Percentiles rank a stretch among this genome's conserved stretches.
phyloP scores from a whole-genome alignment of 2,329 filamentous ascomycete species.

The Colletotrichum godetiae region DNA sequence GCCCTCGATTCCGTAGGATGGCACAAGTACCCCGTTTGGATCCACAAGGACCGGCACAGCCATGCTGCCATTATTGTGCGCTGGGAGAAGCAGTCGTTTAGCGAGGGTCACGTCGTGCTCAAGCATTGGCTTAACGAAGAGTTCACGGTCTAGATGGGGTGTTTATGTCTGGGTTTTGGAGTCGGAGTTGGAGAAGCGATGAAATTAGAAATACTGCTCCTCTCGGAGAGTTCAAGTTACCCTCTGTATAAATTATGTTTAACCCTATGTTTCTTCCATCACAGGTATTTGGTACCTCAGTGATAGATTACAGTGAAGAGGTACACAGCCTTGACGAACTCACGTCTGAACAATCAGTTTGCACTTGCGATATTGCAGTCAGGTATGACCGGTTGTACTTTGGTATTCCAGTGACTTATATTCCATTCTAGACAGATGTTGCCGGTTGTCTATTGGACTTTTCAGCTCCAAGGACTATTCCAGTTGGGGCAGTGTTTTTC shows the following conservation, averaged over 20 bases:
- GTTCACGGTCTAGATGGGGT: slow-evolving; percentile 67
- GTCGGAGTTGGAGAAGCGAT: slow-evolving; percentile 19
- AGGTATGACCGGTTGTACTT: too few relatives aligned
- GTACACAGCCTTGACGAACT: too few relatives aligned
- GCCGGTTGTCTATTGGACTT: too few relatives aligned
- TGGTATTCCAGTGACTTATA: too few relatives aligned
- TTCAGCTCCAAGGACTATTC: too few relatives aligned
- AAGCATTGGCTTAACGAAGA: slow-evolving; percentile 83
- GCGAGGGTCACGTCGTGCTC: slow-evolving; percentile 82
- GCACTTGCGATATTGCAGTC: too few relatives aligned
- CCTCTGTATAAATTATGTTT: not conserved
- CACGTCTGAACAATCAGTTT: not conserved
- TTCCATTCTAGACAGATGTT: not conserved
- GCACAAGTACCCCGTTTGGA: slow-evolving; percentile 77
- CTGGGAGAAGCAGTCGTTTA: slow-evolving; percentile 72
- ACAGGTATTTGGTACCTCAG: not conserved
- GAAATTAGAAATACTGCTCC: slow-evolving; percentile 4
- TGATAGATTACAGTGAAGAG: not conserved
- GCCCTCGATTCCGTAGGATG: slow-evolving; percentile 75
- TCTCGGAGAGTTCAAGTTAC: not conserved
- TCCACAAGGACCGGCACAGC: slow-evolving; percentile 81
- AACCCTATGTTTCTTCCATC: not conserved
- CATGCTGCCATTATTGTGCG: slow-evolving; percentile 93
- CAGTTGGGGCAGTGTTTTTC: too few relatives aligned
- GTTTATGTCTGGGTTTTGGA: not conserved